Base-by-base conservation (phyloP, 2,329 filamentous ascomycete species). In the Eutypa lata region DNA sequence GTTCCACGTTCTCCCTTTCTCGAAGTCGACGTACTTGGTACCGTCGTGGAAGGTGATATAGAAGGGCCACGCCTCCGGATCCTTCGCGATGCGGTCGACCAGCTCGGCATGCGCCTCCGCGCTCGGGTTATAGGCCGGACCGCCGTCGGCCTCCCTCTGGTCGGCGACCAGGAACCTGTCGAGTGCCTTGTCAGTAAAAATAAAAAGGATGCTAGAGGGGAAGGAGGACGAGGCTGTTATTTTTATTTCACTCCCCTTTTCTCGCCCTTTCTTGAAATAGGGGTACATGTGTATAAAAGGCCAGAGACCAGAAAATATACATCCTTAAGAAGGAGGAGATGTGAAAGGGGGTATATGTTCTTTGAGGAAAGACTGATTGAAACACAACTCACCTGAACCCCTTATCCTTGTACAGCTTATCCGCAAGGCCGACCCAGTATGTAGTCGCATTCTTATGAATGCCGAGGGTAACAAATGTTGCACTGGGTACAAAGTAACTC, bases 101-200 rank as follows among this genome's bases (percentile, higher is more conserved):
- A 43, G 10, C 48, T 50, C 48, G 28, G 48, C 48, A 43, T 50
- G 48, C 16, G 37, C 48, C 48, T 50, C 48, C 10, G 48, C 19
- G 11, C 26, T 21, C 37, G 37, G 11, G 3, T 4, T 22, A 22
- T 1, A 10, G 10, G 33, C n/a, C 13, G 48, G 21, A 18, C 6
- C 16, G n/a, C 48, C 48, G 19, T 19, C 33, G 3, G 35, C 19
- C 16, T n/a, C 16, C 31, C 48, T 42, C 48, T 50, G 48, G 22
- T 50, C 48, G 16, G 48, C 28, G 37, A 50, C 37, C 11, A 50
- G 26, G 38, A 50, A 50, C 18, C 48, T 50, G 16, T n/a, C 24
- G 21, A 16, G 22, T 35, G 31, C 13, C 18, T 7, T 6, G 48
- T 50, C 14, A 50, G 16, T n/a, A n/a, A n/a, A n/a, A n/a, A n/a